These are phyloP conservation scores for Quercus tomentella DNA, from an alignment of 331 rosid species.

Conservation along the genomic window DNA sequence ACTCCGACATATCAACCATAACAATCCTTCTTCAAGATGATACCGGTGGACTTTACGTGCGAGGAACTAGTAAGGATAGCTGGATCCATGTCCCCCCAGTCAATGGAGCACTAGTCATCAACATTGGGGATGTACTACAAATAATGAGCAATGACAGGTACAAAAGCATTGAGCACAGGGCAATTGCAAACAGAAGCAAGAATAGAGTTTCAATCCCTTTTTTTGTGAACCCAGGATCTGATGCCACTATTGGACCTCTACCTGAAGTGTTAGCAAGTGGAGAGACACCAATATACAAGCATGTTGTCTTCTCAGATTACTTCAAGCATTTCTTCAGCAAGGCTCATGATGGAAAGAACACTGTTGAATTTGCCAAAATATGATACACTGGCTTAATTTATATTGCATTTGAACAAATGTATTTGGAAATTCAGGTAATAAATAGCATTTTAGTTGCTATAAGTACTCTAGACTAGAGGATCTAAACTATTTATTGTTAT, in stretches of 20 bases:
- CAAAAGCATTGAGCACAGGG: constrained; percentile 42
- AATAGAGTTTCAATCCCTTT: constrained; percentile 37
- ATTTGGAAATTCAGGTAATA: too few species aligned
- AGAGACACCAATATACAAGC: constrained; percentile 31
- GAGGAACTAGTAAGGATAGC: constrained; percentile 18
- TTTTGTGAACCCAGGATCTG: constrained; percentile 35
- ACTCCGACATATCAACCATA: constrained; percentile 34
- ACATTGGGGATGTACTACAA: constrained; percentile 41
- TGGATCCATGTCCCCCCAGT: constrained; percentile 37
- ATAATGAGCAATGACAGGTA: constrained; percentile 38
- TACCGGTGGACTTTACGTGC: constrained; percentile 33
- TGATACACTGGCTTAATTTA: not conserved
- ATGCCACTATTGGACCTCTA: constrained; percentile 32
- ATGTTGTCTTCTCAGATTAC: constrained; percentile 30
- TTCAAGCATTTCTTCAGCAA: constrained; percentile 43
- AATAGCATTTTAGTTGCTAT: too few species aligned
- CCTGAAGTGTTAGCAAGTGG: constrained; percentile 27
- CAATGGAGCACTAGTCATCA: constrained; percentile 35
- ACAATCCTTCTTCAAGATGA: constrained; percentile 43
- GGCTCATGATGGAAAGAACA: constrained; percentile 42
- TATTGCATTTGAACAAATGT: too few species aligned
- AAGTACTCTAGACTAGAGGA: too few species aligned
- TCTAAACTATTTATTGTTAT: too few species aligned
- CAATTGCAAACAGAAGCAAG: constrained; percentile 20
- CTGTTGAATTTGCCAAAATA: constrained; percentile 34